phyloP scores from a whole-genome alignment of 2,329 filamentous ascomycete genomes.

The Fusarium lyarnte region DNA sequence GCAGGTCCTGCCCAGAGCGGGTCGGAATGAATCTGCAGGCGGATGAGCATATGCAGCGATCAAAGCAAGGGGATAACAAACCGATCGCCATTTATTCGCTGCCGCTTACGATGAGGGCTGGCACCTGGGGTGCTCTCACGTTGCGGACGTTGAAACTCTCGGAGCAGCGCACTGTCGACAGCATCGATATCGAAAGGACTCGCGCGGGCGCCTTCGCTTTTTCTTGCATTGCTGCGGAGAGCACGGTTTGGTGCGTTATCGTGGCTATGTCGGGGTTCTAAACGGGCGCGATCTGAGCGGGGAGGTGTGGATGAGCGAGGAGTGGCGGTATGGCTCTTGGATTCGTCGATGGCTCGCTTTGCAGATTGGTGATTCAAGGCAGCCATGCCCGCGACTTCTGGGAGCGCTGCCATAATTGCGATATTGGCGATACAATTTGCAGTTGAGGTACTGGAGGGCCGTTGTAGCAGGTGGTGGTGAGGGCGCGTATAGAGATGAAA shows the following conservation, averaged over 20 bases:
- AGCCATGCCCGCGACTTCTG: constrained; percentile 42
- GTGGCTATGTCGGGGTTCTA: constrained; percentile 54
- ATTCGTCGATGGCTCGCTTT: constrained; percentile 48
- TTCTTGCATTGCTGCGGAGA: constrained; percentile 49
- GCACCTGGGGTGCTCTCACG: constrained; percentile 62
- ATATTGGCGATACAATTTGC: constrained; percentile 14
- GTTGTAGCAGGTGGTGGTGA: constrained; percentile 13
- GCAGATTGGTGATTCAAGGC: constrained; percentile 46
- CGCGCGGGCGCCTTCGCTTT: constrained; percentile 50
- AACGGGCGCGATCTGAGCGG: constrained; percentile 54
- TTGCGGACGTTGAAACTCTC: constrained; percentile 61
- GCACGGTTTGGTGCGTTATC: constrained; percentile 49
- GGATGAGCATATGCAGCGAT: constrained; percentile 34
- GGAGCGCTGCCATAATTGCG: constrained; percentile 49
- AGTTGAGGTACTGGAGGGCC: background rate
- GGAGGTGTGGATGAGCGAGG: constrained; percentile 56
- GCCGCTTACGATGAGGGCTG: constrained; percentile 67
- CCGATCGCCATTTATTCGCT: constrained; percentile 70
- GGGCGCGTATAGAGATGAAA: constrained; percentile 4
- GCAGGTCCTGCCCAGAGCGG: constrained; percentile 89
- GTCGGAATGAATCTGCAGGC: constrained; percentile 88
- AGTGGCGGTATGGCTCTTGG: constrained; percentile 46
- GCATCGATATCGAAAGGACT: constrained; percentile 59
- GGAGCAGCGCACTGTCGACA: constrained; percentile 60
- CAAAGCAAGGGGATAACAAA: constrained; percentile 46